Evolutionary conservation across 768 basidiomycete species (phyloP), one percentile per base, ranked within the genome.

Genomic region (Lactarius hatsudake): DNA sequence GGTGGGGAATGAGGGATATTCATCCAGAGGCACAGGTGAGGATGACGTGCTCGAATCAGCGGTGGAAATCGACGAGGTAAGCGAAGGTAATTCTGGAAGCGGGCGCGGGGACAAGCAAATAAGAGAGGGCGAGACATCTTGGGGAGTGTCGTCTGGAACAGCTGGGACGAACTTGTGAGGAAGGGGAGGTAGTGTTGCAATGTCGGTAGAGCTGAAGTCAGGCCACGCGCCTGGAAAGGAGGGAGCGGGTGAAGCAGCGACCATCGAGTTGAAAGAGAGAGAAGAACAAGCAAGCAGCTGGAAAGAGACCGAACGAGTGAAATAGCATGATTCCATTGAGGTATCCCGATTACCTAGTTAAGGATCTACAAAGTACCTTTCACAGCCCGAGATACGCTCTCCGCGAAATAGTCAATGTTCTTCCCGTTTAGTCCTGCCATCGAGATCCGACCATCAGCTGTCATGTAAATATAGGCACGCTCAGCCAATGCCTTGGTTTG

Each of bases 401-500:
- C 83, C 3, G 94, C 93, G 76, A 97, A 95, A 82, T 96, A 93
- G 73, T 88, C 87, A 72, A 96, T 86, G 82, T 96, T 96, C 74
- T 79, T 75, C 67, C 79, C 78, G 81, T 96, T 96, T 74, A 96
- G 78, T 40, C 93, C 94, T 68, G 94, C 93, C 93, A 96, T 96
- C 54, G 92, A 93, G 73, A 96, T 94, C 72, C 94, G 89, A 23
- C 94, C 94, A 76, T 96, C 91, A 64, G 84, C 82, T n/a, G 94
- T 96, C 91, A 96, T 91, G 79, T 96, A 96, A 69, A 96, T 82
- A 75, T 96, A 93, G 5, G 92, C 91, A 75, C 90, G 91, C 76
- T 94, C 86, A 18, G 94, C 91, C 61, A 96, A 84, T 6, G 82
- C 84, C 73, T 90, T 89, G 70, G 91, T 91, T 72, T 97, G 95